Evolutionary conservation across 202 grass and related monocot genomes (phyloP).

Genomic region (Hordeum pubiflorum): DNA sequence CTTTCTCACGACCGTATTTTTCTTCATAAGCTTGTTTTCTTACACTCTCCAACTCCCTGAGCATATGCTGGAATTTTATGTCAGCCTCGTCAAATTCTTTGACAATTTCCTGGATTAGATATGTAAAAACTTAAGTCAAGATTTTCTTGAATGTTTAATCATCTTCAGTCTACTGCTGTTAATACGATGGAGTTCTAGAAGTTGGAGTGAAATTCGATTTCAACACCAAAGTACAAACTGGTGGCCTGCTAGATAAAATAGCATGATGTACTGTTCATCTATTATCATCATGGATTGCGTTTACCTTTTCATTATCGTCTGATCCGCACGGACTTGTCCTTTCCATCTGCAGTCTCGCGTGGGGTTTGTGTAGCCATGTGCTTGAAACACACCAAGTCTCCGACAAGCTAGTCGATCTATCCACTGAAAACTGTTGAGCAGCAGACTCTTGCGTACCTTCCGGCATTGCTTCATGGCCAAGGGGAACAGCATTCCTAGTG

Average conservation of each 20-base stretch:
- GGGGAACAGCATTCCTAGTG: slow-evolving; percentile 16
- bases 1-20: slow-evolving; percentile 27
- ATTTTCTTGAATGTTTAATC: neutral
- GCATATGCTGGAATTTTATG: slow-evolving; percentile 28
- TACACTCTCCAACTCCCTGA: slow-evolving; percentile 31
- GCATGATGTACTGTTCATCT: neutral
- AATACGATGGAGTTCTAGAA: neutral
- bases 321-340: slow-evolving; percentile 10
- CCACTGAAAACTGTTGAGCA: neutral
- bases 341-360: neutral
- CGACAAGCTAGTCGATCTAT: slow-evolving; percentile 24
- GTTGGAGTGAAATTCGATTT: neutral
- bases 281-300: neutral
- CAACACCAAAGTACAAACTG: neutral
- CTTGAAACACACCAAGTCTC: slow-evolving; percentile 36
- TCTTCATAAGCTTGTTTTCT: slow-evolving; percentile 56
- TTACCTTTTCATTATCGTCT: slow-evolving; percentile 13
- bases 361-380: slow-evolving; percentile 32
- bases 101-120: slow-evolving; percentile 23
- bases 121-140: slow-evolving; percentile 5
- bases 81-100: slow-evolving; percentile 17
- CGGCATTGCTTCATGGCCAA: slow-evolving; percentile 19
- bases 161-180: neutral
- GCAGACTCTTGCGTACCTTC: neutral
- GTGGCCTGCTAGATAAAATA: neutral